Evolutionary conservation across 495 filamentous ascomycete species (phyloP), one percentile per base, ranked within the genome.

Genomic region (Xylaria palmicola): DNA sequence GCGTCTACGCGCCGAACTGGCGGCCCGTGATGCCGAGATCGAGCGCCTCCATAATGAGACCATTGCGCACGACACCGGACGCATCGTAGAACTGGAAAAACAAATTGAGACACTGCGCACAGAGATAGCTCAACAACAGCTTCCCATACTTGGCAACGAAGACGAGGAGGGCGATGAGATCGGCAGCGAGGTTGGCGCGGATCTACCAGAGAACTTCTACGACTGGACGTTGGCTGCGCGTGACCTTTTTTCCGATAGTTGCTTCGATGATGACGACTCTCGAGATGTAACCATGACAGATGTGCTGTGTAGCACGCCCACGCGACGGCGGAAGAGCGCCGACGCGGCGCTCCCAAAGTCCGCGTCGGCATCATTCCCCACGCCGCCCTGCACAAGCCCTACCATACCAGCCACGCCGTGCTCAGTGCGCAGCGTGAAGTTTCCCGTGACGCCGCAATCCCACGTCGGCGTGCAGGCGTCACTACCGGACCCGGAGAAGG

Each of bases 1-100:
- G 52, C 72, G 77, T 5, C 77, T 88, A 19, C 79, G 83, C 47
- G 73, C 80, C 44, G 79, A 86, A 41, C 62, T 89, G 39, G 74
- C 77, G 1, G 70, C 79, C 0, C 74, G 82, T 32, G 81, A 87
- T 58, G 65, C 74, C 4, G 74, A 81, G 63, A 79, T 83, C 49
- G 73, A 72, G 20, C 62, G 72, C 15, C 62, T 88, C 20, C 81
- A 82, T 12, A 73, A 82, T 26, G 81, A 87, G 56, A 79, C 77
- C 0, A 37, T 75, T 2, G 61, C 72, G 10, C 43, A 77, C 0
- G 79, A 81, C 59, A 73, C 74, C 0, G 77, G 71, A 2, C 67
- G 76, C 12, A 72, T 80, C 30, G 63, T 73, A 64, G 72, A 76
- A 30, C 81, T 75, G 60, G 78, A 71, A 59, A 65, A 55, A 59